Conservation (phyloP, 495 filamentous ascomycete species). For the Haplographium delicatum region DNA sequence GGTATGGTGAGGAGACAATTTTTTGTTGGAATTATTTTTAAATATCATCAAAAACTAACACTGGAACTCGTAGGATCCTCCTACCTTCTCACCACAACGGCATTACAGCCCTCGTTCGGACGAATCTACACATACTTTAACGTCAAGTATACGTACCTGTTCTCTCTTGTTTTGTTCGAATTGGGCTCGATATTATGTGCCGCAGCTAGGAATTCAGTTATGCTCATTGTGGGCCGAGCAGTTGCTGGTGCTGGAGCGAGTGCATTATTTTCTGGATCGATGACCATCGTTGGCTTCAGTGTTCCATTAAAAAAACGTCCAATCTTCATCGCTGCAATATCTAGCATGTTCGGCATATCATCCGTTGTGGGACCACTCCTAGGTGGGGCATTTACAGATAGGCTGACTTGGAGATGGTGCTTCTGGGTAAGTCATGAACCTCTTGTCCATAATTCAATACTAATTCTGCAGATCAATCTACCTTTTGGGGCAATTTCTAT, state of each 20-base stretch:
- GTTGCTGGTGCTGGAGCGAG: conserved; percentile 55
- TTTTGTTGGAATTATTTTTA: background rate
- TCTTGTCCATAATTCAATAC: background rate
- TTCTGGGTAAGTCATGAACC: conserved; percentile 30
- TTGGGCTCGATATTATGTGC: conserved; percentile 63
- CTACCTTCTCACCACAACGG: conserved; percentile 45
- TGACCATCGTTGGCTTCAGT: conserved; percentile 30
- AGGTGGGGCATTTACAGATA: conserved; percentile 60
- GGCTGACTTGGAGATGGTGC: conserved; percentile 57
- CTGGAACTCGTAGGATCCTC: conserved; percentile 31
- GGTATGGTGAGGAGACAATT: conserved; percentile 37
- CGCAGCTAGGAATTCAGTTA: conserved; percentile 50
- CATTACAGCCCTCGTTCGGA: conserved; percentile 45
- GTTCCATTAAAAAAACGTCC: conserved; percentile 67
- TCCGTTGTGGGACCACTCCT: conserved; percentile 47
- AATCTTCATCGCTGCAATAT: conserved; percentile 66
- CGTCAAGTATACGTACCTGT: conserved; percentile 57
- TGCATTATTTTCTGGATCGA: conserved; percentile 45
- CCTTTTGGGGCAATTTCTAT: conserved; percentile 50
- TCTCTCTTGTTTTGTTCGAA: conserved; percentile 73
- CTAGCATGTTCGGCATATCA: conserved; percentile 49
- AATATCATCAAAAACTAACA: too few species aligned
- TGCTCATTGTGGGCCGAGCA: conserved; percentile 60
- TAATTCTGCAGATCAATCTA: conserved; percentile 49
- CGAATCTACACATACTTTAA: conserved; percentile 37